Evolutionary conservation across 352 stramenopile genomes (phyloP).

Genomic region (Globisporangium sylvaticum): DNA sequence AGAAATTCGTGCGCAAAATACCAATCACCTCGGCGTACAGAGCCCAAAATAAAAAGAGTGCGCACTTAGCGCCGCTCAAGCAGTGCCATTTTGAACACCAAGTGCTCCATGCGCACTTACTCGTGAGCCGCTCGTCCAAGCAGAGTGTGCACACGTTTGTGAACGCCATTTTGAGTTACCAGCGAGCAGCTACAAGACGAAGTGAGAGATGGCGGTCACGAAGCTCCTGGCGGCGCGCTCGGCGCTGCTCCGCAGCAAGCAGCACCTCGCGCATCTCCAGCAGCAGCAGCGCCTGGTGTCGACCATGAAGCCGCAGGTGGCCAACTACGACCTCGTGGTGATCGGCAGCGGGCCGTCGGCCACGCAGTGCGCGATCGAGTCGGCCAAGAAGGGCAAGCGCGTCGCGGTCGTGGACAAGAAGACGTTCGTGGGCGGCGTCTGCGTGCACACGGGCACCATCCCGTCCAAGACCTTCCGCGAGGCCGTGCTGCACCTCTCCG

Average conservation of each 20-base stretch:
- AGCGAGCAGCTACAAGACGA: background rate
- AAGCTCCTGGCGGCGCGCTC: conserved; percentile 11
- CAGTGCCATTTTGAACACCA: background rate
- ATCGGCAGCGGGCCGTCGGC: conserved; percentile 84
- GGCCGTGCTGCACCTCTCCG: conserved; percentile 86
- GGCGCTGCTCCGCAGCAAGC: conserved; percentile 7
- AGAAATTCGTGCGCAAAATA: too few relatives aligned
- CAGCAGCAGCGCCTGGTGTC: conserved; percentile 9
- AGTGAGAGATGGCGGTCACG: background rate
- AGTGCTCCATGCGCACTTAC: background rate
- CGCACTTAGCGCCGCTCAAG: background rate
- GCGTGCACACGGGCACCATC: conserved; percentile 84
- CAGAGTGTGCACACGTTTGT: background rate
- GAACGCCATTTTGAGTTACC: background rate
- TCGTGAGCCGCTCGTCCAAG: conserved; percentile 2
- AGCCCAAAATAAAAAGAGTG: background rate
- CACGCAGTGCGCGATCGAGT: conserved; percentile 85
- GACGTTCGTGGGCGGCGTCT: conserved; percentile 60
- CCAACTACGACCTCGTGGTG: conserved; percentile 81
- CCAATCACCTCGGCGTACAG: background rate
- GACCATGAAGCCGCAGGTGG: conserved; percentile 35
- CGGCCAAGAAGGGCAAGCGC: conserved; percentile 72
- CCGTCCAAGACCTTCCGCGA: conserved; percentile 90
- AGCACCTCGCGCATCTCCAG: background rate
- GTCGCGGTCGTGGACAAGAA: conserved; percentile 80